Evolutionary conservation across 306 rosid genomes (phyloP), one percentile per base, ranked within the genome.

Genomic region (Vachellia pachyceras): DNA sequence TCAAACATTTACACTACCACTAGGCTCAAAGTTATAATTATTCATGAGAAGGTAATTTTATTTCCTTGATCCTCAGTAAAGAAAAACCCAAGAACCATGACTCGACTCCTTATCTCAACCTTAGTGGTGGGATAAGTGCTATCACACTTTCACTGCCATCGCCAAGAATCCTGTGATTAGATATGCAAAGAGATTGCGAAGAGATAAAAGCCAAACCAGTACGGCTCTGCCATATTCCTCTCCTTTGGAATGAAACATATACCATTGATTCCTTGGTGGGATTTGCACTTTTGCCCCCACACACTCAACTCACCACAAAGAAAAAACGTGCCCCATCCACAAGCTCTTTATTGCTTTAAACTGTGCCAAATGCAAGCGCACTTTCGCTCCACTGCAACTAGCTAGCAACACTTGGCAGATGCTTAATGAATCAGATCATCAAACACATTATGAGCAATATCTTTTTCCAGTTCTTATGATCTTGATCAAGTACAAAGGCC

Each of bases 171-270:
- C 79, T 37, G 8, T 45, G 60, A 65, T 65, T 79, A 76, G 89
- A 86, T 79, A 44, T 82, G 84, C 82, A 63, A 33, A 35, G 12
- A 85, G 73, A n/a, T n/a, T n/a, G n/a, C n/a, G n/a, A n/a, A n/a
- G n/a, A n/a, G n/a, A 82, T 79, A 72, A 79, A 74, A 54, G 77
- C 86, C 83, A 80, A 67, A 76, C 61, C 80, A 71, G 86, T 83
- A 86, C 84, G 83, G 81, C 80, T 75, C 82, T 71, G 70, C 79
- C 69, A 76, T 83, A 33, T 75, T n/a, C 80, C 86, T 85, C 76
- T 82, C 54, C 74, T 68, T 44, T 78, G 37, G 10, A 74, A 60
- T 82, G 52, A 17, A 78, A n/a, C 23, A 57, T 13, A 54, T n/a
- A 47, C 72, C 6, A 73, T 65, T 78, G 66, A 73, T 78, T 73